phyloP scores from a whole-genome alignment of 768 basidiomycete species.

The Russula virescens region DNA sequence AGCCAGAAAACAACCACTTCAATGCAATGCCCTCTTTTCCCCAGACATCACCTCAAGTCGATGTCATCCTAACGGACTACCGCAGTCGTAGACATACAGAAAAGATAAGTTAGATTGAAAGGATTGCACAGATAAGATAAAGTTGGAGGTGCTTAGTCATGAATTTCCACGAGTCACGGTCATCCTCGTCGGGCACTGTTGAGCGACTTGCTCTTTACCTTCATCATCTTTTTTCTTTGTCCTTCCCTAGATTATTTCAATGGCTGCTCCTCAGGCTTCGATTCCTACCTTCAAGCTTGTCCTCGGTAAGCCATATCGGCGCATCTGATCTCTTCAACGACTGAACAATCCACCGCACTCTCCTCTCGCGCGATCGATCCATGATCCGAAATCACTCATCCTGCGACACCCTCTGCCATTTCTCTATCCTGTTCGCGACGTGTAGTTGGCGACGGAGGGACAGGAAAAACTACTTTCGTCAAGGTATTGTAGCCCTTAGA shows the following conservation, averaged over 20 bases:
- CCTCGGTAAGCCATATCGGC: constrained; percentile 60
- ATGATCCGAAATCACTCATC: constrained; percentile 21
- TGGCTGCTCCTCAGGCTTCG: constrained; percentile 33
- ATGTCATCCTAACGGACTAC: too few relatives aligned
- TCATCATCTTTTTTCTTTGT: constrained; percentile 40
- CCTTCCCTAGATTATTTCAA: constrained; percentile 32
- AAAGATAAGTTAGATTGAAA: too few relatives aligned
- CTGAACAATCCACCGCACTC: constrained; percentile 2
- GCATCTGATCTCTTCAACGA: constrained; percentile 20
- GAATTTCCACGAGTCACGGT: constrained; percentile 21
- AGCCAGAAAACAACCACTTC: too few relatives aligned
- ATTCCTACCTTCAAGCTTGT: constrained; percentile 98
- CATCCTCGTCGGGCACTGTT: neutral
- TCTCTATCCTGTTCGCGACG: constrained; percentile 23
- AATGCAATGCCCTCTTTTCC: too few relatives aligned
- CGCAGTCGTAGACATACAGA: too few relatives aligned
- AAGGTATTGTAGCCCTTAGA: constrained; percentile 53
- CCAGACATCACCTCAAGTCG: too few relatives aligned
- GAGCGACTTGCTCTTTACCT: constrained; percentile 23
- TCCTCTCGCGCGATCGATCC: constrained; percentile 51
- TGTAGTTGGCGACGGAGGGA: constrained; percentile 92
- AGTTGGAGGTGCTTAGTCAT: constrained; percentile 8
- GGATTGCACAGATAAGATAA: neutral
- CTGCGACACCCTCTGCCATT: constrained; percentile 19
- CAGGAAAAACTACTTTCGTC: constrained; percentile 97